phyloP scores from a whole-genome alignment of 768 basidiomycete genomes.

The Trametes meyenii region DNA sequence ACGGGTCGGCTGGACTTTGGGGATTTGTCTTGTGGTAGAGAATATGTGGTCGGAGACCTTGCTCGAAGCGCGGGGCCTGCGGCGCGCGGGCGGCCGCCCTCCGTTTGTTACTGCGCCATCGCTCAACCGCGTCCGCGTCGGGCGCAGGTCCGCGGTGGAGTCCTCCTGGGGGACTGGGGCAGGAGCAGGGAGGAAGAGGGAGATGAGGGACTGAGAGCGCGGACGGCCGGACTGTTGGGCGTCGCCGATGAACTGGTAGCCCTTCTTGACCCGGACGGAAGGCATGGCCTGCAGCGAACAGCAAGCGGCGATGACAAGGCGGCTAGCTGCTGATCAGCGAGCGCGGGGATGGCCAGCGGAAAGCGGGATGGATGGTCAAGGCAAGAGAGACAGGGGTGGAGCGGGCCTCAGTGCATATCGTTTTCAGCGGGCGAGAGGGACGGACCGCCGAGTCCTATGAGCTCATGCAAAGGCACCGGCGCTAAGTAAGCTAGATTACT shows the following conservation, averaged over 20 bases:
- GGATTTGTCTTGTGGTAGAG: slow-evolving; percentile 9
- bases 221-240: slow-evolving; percentile 7
- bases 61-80: slow-evolving; percentile 23
- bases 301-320: not conserved
- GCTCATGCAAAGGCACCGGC: not conserved
- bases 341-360: not conserved
- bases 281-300: slow-evolving; percentile 40
- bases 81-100: slow-evolving; percentile 1
- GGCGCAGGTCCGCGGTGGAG: not conserved
- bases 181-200: slow-evolving; percentile 9
- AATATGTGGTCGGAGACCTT: slow-evolving; percentile 31
- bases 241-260: slow-evolving; percentile 29
- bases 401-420: not conserved
- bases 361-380: slow-evolving; percentile 2
- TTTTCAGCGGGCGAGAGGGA: not conserved
- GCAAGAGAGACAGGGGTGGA: not conserved
- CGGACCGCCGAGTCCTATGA: not conserved
- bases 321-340: not conserved
- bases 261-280: slow-evolving; percentile 49
- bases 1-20: not conserved
- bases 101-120: slow-evolving; percentile 1
- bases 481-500: not conserved
- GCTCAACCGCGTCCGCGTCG: not conserved
- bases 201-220: slow-evolving; percentile 24
- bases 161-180: not conserved